These are phyloP conservation scores for Orobanche coerulescens DNA, from an alignment of 257 asterid genomes.

Conservation along the genomic window DNA sequence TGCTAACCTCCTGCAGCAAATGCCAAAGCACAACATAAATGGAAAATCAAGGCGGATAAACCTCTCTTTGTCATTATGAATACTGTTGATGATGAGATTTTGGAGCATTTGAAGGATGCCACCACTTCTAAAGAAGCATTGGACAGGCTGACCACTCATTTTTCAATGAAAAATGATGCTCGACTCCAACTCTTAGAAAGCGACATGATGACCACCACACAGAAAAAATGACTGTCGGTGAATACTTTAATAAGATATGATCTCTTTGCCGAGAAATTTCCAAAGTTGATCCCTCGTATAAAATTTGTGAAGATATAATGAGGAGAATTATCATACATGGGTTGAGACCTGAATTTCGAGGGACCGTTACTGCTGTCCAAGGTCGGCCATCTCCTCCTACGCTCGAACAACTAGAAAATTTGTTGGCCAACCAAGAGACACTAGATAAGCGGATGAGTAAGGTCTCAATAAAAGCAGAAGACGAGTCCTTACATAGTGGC, in stretches of 20 bases:
- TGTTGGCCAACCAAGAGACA: not conserved
- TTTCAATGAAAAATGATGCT: not conserved
- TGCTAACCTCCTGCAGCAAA: too few relatives aligned
- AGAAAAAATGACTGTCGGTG: constrained; percentile 4
- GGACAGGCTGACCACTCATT: not conserved
- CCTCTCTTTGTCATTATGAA: too few relatives aligned
- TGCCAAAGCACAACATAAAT: too few relatives aligned
- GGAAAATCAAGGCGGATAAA: too few relatives aligned
- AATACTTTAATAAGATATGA: constrained; percentile 23
- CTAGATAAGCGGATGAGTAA: not conserved
- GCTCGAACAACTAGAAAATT: not conserved
- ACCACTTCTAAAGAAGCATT: constrained; percentile 1
- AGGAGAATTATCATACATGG: not conserved
- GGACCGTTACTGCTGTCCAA: not conserved
- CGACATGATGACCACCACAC: not conserved
- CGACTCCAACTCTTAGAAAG: not conserved
- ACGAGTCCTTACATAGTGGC: not conserved
- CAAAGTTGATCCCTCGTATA: constrained; percentile 9
- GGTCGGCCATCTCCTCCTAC: not conserved
- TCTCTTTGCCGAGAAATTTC: not conserved
- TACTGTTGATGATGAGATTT: constrained; percentile 1
- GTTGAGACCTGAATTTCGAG: not conserved
- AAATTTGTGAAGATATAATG: not conserved
- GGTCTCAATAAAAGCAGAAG: not conserved
- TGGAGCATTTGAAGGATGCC: not conserved